Evolutionary conservation across 306 rosid species (phyloP).

Genomic region (Castanea sativa): DNA sequence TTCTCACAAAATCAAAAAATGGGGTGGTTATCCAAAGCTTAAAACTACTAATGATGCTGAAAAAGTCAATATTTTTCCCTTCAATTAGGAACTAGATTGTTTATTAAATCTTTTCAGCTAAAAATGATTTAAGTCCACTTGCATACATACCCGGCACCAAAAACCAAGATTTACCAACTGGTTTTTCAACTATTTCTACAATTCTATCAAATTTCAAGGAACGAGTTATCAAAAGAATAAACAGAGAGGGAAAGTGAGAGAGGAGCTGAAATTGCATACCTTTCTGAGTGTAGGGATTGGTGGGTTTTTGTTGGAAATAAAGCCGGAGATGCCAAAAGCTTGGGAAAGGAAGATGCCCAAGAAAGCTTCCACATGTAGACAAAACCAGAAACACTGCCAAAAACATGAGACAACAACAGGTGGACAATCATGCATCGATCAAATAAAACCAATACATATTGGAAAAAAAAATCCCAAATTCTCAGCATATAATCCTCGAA

Average conservation of each 20-base stretch:
- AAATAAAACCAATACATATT: no score
- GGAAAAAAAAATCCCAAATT: not conserved
- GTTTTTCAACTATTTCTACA: not conserved
- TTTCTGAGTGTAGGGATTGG: constrained; percentile 16
- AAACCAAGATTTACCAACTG: not conserved
- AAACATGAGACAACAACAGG: no score
- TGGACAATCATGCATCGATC: no score
- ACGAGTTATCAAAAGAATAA: not conserved
- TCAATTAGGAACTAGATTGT: no score
- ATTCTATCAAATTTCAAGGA: not conserved
- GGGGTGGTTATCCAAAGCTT: not conserved
- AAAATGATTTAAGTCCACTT: no score
- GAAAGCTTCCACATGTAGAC: constrained; percentile 19
- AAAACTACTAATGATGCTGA: no score
- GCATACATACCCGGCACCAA: not conserved
- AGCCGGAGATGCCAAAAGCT: constrained; percentile 15
- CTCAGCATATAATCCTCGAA: not conserved
- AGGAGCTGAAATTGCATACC: constrained; percentile 21
- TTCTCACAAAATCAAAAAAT: not conserved
- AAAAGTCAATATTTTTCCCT: no score
- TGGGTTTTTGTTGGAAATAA: constrained; percentile 6
- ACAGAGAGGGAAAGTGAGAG: not conserved
- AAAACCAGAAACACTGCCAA: no score
- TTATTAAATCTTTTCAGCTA: no score
- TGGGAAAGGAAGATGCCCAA: constrained; percentile 50